Percentiles rank a stretch among this genome's conserved stretches.
Evolutionary conservation across 2,329 filamentous ascomycete genomes (phyloP).

Genomic region (Hymenoscyphus linearis): DNA sequence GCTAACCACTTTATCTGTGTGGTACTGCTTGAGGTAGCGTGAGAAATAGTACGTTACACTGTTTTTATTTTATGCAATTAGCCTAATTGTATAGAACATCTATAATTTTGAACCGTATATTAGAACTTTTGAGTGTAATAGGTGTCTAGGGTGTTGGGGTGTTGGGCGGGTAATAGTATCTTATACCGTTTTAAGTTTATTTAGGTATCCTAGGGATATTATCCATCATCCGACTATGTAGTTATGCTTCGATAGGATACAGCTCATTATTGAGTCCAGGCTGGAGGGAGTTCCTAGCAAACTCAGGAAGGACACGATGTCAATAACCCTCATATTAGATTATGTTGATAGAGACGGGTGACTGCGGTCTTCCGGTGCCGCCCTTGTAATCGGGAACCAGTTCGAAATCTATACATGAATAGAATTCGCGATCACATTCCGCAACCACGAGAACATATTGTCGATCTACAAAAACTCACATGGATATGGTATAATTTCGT

Average conservation of each 20-base stretch:
- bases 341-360: background rate
- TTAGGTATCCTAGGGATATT: no score
- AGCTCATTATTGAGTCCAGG: background rate
- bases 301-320: background rate
- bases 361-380: background rate
- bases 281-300: background rate
- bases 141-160: no score
- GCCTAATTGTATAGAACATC: no score
- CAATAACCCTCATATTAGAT: background rate
- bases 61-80: no score
- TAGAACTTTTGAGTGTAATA: no score
- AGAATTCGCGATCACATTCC: background rate
- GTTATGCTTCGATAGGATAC: background rate
- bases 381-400: background rate
- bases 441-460: background rate
- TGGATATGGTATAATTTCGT: constrained; percentile 15
- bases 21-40: no score
- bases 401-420: background rate
- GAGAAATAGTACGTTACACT: no score
- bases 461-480: constrained; percentile 15
- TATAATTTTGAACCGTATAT: no score
- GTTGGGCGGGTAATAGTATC: no score
- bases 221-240: background rate
- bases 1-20: no score
- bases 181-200: no score